Evolutionary conservation across 257 asterid genomes (phyloP), one percentile per base, ranked within the genome.

Genomic region (Handroanthus guayacan): DNA sequence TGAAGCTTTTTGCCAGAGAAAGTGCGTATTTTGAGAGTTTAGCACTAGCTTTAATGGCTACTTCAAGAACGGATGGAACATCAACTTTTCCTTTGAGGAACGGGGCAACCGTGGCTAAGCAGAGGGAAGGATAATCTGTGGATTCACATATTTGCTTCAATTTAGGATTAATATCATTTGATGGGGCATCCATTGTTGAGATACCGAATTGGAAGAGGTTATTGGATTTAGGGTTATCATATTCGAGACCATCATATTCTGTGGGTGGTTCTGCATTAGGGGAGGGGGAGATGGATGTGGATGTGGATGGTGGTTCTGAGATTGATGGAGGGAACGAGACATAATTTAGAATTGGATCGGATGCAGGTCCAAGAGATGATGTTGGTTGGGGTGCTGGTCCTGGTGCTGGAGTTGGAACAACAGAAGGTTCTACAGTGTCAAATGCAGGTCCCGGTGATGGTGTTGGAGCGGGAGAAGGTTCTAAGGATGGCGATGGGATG

Each of bases 71-170:
- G 0, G 88, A 31, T 1, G 76, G 9, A 4, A 78, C 8, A 18
- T 86, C 89, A 0, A 43, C 31, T 10, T 81, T 70, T 9, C 84
- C 90, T 0, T 78, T 25, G 43, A 86, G 79, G 12, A 36, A 60
- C 31, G 86, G 85, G 16, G 50, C 64, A 3, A 71, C 71, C 0
- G 83, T 81, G 25, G 85, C 62, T 20, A 81, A 50, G 78, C 90
- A 82, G 1, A 86, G 83, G 56, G 36, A 6, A 0, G 90, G 84
- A 56, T 86, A 45, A 48, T 86, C 88, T 0, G 90, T 86, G 72
- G 73, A 50, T 69, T 72, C 79, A 3, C 90, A 83, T 3, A 82
- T 63, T 39, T 79, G 38, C 79, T 71, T 66, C 39, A 84, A 62
- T 18, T 57, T 37, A 2, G 88, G 85, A 52, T 61, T 63, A 5